Conservation (phyloP, 768 basidiomycete genomes). For the Tulasnella sp. region DNA sequence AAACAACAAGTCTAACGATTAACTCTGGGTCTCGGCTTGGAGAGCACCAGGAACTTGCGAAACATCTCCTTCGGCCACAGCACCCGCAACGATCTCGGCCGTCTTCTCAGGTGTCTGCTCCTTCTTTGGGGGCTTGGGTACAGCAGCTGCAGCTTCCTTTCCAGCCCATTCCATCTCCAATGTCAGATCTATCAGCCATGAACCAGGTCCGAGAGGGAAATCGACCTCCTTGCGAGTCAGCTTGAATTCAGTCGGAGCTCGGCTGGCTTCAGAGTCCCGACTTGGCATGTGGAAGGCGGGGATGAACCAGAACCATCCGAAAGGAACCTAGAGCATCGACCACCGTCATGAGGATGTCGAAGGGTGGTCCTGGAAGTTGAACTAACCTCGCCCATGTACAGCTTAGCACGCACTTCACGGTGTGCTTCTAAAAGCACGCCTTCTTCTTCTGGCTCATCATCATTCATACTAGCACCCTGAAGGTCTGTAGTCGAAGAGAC, state of each 20-base stretch:
- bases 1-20: not conserved
- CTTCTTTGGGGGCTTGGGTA: conserved; percentile 31
- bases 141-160: conserved; percentile 28
- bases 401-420: conserved; percentile 65
- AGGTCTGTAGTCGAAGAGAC: conserved; percentile 22
- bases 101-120: not conserved
- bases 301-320: conserved; percentile 85
- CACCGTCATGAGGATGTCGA: not conserved
- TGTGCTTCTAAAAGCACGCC: conserved; percentile 61
- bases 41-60: not conserved
- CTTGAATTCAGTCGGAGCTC: conserved; percentile 33
- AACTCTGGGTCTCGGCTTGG: not conserved
- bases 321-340: conserved; percentile 49
- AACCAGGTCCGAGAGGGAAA: conserved; percentile 72
- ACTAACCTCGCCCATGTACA: conserved; percentile 65
- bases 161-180: conserved; percentile 54
- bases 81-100: conserved; percentile 3
- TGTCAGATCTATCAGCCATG: conserved; percentile 59
- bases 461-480: conserved; percentile 1
- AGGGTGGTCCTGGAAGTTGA: conserved; percentile 5
- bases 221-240: conserved; percentile 68
- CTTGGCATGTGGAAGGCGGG: conserved; percentile 71
- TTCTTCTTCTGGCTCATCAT: conserved; percentile 27
- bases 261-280: not conserved
- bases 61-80: conserved; percentile 14